Base-by-base conservation (phyloP, 2,329 filamentous ascomycete species). In the Trichoderma endophyticum region DNA sequence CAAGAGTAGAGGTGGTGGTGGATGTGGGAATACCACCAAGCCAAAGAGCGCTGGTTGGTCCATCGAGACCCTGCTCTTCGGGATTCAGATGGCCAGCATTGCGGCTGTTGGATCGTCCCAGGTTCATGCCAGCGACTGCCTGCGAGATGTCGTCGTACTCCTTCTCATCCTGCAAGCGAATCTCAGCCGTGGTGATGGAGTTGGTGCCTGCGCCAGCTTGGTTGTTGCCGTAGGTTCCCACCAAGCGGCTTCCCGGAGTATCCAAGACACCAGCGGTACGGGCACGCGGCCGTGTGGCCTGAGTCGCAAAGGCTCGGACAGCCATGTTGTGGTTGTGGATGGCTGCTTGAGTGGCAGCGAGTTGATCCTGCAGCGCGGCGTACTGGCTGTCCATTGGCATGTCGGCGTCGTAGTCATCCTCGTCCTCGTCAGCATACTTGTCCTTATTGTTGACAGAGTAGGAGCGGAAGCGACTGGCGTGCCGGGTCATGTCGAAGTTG, bases 371-470 rank as follows among this genome's bases (percentile, higher is more conserved):
- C 43, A 91, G 82, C 64, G 86, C 84, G 30, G 88, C 89, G 73
- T 89, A 89, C 67, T 89, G 86, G 73, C 79, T 86, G 72, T 90
- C 87, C 59, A 88, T 82, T 24, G 82, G 82, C 69, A 88, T 79
- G 26, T 86, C 86, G 24, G 80, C 77, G 48, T 87, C 90, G 73
- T 92, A 93, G 73, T 94, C 92, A 30, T 94, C 92, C 67, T 97
- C 39, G 39, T 43, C 95, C 61, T 94, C 92, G 77, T 97, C 94
- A 3, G 93, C 95, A 77, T 98, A 98, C 81, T 96, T 97, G 80
- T 98, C 95, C 82, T 97, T 98, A 71, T 97, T 97, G 82, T 99
- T 99, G 75, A 99, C 96, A 1, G 96, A 99, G 81, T 98, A 98
- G 2, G 96, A 99, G 61, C 96, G 91, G 86, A 98, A 97, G 67